These are phyloP conservation scores for Vanrija humicola DNA, from an alignment of 1,284 basidiomycete species.

Conservation along the genomic window DNA sequence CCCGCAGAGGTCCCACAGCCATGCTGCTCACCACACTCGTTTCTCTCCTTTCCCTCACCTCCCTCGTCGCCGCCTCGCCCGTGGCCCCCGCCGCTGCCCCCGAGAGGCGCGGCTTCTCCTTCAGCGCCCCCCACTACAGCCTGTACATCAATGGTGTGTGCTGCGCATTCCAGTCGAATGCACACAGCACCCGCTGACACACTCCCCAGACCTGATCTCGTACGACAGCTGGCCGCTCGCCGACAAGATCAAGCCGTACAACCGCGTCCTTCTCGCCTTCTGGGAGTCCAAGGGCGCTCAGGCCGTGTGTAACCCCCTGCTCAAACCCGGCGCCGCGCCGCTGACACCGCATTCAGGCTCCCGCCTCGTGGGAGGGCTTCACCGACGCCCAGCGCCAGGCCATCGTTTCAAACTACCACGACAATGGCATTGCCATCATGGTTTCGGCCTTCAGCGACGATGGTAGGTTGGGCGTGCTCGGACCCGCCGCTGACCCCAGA, in stretches of 20 bases:
- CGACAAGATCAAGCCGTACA: constrained; percentile 29
- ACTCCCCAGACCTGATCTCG: constrained; percentile 30
- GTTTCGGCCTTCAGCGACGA: constrained; percentile 52
- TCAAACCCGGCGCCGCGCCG: neutral
- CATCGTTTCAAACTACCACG: constrained; percentile 47
- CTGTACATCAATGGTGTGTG: constrained; percentile 40
- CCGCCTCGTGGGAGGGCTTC: constrained; percentile 41
- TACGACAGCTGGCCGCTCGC: constrained; percentile 24
- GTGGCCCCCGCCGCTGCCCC: constrained; percentile 5
- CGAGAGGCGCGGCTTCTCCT: constrained; percentile 10
- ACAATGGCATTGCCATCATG: constrained; percentile 51
- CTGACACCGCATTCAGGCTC: constrained; percentile 19
- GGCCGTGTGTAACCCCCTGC: constrained; percentile 18
- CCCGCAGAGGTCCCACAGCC: neutral
- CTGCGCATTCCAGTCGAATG: neutral
- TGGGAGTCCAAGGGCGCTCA: constrained; percentile 48
- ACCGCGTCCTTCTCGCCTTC: constrained; percentile 53
- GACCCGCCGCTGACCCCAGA: constrained; percentile 19
- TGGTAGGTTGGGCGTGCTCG: constrained; percentile 12
- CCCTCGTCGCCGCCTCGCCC: constrained; percentile 2
- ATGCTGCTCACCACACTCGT: constrained; percentile 10
- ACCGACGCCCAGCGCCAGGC: constrained; percentile 25
- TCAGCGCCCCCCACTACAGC: constrained; percentile 41
- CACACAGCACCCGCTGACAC: constrained; percentile 11
- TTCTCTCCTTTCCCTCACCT: constrained; percentile 10